Base-by-base conservation (phyloP, 208 protist species). In the Trypanosoma avium region DNA sequence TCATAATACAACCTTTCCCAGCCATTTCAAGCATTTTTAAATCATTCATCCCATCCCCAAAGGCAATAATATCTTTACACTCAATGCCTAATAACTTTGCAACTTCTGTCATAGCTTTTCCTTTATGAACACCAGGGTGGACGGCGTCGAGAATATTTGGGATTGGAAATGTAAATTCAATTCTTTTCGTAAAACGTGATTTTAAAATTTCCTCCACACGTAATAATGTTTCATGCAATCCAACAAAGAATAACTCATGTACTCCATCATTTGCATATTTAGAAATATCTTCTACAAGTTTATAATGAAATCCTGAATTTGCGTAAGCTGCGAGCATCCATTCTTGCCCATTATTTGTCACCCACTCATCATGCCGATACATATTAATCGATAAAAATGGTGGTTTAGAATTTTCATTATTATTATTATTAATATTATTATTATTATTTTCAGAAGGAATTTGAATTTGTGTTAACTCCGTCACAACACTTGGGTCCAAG, bases 31-130 rank as follows among this genome's bases (percentile, higher is more conserved):
- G 72, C 85, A 92, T 86, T 9, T 65, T 40, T 2, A 70, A 12
- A 42, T 92, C 85, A 61, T 90, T 93, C 81, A 88, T 87, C 26
- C 80, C 81, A 49, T 86, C 81, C 13, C 86, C 86, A 67, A 93
- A 89, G 4, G 86, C 82, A n/a, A 79, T 64, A 3, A 78, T 78
- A n/a, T 86, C 69, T 1, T 73, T 67, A 21, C 67, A 26, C 6
- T 33, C 12, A 9, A 92, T 59, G 19, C 65, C 60, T 19, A 92
- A 56, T n/a, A 52, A 36, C 19, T 70, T 13, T 10, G 73, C 76
- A 46, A 88, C 77, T 21, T 73, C 53, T 10, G 19, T 19, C 70
- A 92, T 67, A 19, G 82, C 82, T 3, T 67, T 59, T 3, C 73
- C 79, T 43, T 89, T 77, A 66, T 81, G 45, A 9, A 85, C 73